Percentiles rank a stretch among this genome's conserved stretches.
These are phyloP conservation scores for Exophiala dermatitidis DNA, from an alignment of 2,329 filamentous ascomycete species.

Conservation along the genomic window DNA sequence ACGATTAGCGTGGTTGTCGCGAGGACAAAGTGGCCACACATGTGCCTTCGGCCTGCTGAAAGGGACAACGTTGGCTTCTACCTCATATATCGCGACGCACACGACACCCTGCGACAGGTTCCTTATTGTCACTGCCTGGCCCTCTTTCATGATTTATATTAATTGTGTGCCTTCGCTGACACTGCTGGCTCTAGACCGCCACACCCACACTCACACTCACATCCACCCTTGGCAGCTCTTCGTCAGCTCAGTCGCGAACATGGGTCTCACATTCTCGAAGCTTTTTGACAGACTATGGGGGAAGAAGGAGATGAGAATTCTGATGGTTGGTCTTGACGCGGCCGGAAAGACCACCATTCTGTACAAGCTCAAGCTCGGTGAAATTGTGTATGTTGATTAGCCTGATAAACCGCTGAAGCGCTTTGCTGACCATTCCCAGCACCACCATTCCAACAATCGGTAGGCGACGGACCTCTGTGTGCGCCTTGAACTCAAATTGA, in stretches of 20 bases:
- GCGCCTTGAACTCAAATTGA: constrained; percentile 9
- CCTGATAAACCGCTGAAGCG: neutral
- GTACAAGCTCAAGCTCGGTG: constrained; percentile 98
- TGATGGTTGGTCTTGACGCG: constrained; percentile 99
- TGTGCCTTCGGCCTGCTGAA: constrained; percentile 11
- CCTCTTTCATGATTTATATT: neutral
- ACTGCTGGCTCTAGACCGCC: constrained; percentile 30
- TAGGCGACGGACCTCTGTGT: constrained; percentile 37
- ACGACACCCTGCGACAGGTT: neutral
- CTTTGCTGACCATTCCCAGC: constrained; percentile 44
- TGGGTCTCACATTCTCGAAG: constrained; percentile 98
- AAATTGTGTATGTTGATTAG: constrained; percentile 27
- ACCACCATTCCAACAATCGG: constrained; percentile 98
- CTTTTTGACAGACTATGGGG: constrained; percentile 93
- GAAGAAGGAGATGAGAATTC: constrained; percentile 99
- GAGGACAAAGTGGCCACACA: constrained; percentile 29
- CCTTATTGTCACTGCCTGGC: neutral
- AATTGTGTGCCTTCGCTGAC: constrained; percentile 20
- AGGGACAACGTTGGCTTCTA: constrained; percentile 6
- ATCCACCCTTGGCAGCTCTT: constrained; percentile 18
- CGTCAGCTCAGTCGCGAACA: constrained; percentile 49
- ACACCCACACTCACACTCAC: constrained; percentile 37
- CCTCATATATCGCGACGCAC: constrained; percentile 7
- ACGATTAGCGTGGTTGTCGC: constrained; percentile 1
- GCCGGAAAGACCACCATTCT: constrained; percentile 99